Conservation (phyloP, 2,329 filamentous ascomycete genomes). For the Cercospora beticola region DNA sequence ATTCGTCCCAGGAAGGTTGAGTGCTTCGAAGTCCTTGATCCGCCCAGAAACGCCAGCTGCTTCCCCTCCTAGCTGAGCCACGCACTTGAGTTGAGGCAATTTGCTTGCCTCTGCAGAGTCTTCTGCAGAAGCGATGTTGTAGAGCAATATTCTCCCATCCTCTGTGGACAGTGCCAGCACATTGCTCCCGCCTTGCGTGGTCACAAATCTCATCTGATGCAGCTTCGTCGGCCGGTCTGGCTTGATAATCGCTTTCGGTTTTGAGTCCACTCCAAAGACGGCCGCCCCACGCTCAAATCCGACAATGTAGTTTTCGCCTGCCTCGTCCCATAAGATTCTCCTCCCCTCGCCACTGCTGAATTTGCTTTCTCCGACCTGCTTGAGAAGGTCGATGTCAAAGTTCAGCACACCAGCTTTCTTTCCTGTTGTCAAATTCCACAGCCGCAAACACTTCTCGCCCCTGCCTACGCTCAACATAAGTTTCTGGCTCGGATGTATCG, state of each 20-base stretch:
- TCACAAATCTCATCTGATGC: slow-evolving; percentile 75
- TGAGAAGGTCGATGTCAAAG: slow-evolving; percentile 71
- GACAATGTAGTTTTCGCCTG: slow-evolving; percentile 81
- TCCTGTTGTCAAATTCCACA: slow-evolving; percentile 96
- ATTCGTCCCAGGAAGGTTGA: slow-evolving; percentile 47
- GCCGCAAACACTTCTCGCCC: slow-evolving; percentile 84
- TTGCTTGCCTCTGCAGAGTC: slow-evolving; percentile 34
- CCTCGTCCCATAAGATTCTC: slow-evolving; percentile 74
- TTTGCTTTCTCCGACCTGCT: slow-evolving; percentile 72
- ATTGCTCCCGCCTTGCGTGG: slow-evolving; percentile 35
- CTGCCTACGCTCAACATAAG: slow-evolving; percentile 90
- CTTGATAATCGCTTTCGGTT: slow-evolving; percentile 71
- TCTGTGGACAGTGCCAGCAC: slow-evolving; percentile 81
- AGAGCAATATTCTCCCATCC: slow-evolving; percentile 83
- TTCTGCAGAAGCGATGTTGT: slow-evolving; percentile 56
- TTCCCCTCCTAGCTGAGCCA: slow-evolving; percentile 74
- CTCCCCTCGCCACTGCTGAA: slow-evolving; percentile 79
- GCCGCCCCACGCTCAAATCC: slow-evolving; percentile 82
- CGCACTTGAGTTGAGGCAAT: slow-evolving; percentile 40
- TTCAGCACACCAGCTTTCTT: slow-evolving; percentile 92
- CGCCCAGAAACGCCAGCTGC: slow-evolving; percentile 64
- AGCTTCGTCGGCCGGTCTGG: slow-evolving; percentile 72
- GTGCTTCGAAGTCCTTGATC: slow-evolving; percentile 83
- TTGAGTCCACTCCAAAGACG: slow-evolving; percentile 85
- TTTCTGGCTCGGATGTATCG: slow-evolving; percentile 94